These are phyloP conservation scores for Botrytis porri DNA, from an alignment of 2,329 filamentous ascomycete genomes.

Conservation along the genomic window DNA sequence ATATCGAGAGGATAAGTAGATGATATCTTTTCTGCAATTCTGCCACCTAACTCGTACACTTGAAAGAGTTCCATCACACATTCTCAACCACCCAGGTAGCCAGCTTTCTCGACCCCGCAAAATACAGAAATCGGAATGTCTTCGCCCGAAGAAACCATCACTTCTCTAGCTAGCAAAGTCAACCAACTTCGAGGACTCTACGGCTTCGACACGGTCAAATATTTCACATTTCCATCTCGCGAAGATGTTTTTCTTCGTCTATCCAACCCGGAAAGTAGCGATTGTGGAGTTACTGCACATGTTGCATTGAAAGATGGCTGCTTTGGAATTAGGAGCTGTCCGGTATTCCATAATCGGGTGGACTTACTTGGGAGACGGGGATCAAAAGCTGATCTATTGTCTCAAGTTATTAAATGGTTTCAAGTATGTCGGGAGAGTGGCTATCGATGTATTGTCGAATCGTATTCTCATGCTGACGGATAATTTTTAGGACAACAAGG, in stretches of 20 bases:
- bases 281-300: not conserved
- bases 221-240: not conserved
- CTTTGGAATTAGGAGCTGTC: not conserved
- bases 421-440: not conserved
- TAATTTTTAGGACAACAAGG: not conserved
- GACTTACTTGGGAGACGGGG: not conserved
- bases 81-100: not conserved
- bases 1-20: rapidly evolving
- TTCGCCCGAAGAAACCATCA: not conserved
- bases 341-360: not conserved
- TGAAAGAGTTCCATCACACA: not conserved
- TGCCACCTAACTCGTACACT: not conserved
- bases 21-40: not conserved
- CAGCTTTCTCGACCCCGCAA: not conserved
- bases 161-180: not conserved
- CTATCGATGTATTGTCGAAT: rapidly evolving
- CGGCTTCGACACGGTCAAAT: not conserved
- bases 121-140: not conserved
- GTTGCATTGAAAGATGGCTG: not conserved
- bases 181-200: not conserved
- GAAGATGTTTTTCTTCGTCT: too few species aligned
- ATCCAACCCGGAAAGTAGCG: not conserved
- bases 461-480: not conserved
- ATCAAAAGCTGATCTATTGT: not conserved
- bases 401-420: not conserved